phyloP scores from a whole-genome alignment of 169 alveolate species.

The Eimeria acervulina region DNA sequence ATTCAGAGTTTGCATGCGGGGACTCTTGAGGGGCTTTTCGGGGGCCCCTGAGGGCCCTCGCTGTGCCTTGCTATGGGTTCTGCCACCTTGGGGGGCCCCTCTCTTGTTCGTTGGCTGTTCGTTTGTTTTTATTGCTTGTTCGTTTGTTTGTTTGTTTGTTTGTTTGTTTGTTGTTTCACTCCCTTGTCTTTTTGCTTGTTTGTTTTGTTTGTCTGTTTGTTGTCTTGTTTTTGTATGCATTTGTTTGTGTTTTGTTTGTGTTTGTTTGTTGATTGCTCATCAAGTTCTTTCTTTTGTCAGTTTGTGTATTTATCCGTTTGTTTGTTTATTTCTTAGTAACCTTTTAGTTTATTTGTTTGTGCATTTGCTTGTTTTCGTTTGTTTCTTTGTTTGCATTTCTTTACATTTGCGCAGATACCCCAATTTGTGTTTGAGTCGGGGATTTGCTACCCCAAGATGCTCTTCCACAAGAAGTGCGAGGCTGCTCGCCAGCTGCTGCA shows the following conservation, averaged over 20 bases:
- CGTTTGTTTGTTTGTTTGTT: not conserved
- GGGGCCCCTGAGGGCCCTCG: not conserved
- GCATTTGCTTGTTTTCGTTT: not conserved
- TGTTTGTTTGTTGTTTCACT: not conserved
- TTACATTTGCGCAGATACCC: slow-evolving; percentile 90
- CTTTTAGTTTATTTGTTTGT: too few species aligned
- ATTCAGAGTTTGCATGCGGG: too few species aligned
- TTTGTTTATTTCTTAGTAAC: too few species aligned
- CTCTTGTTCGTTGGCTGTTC: not conserved
- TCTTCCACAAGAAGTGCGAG: slow-evolving; percentile 90
- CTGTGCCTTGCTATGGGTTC: not conserved
- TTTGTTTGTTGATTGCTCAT: too few species aligned
- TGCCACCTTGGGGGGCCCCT: too few species aligned
- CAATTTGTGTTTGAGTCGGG: slow-evolving; percentile 96
- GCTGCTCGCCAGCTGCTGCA: slow-evolving; percentile 57
- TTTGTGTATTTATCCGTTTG: not conserved
- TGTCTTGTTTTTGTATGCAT: too few species aligned
- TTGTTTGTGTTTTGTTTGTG: too few species aligned
- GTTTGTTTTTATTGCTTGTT: not conserved
- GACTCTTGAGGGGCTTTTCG: not conserved
- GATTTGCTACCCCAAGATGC: slow-evolving; percentile 87
- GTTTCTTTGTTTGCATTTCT: not conserved
- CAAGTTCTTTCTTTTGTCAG: too few species aligned
- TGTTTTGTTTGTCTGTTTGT: not conserved
- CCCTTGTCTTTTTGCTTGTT: too few species aligned